These are phyloP conservation scores for Abrus precatorius DNA, from an alignment of 306 rosid genomes.

Conservation along the genomic window DNA sequence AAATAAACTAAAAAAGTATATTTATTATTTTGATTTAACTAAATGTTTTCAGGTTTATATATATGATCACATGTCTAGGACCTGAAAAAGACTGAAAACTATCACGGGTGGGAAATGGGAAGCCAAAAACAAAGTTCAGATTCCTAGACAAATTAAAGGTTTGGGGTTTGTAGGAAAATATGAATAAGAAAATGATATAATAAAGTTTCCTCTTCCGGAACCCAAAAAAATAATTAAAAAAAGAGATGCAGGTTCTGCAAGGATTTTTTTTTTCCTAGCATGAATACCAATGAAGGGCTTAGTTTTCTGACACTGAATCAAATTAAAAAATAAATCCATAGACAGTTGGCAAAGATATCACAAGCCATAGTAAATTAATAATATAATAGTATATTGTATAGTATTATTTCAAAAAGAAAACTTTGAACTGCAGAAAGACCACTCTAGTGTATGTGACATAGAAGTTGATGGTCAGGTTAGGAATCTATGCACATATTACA, in stretches of 20 bases:
- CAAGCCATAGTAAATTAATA: background rate
- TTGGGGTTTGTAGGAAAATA: constrained; percentile 48
- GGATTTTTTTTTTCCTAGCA: constrained; percentile 16
- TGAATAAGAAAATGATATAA: constrained; percentile 14
- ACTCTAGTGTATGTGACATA: constrained; percentile 28
- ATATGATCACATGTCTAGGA: constrained; percentile 43
- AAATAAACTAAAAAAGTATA: too few relatives aligned
- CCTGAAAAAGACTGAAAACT: constrained; percentile 48
- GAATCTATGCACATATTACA: constrained; percentile 54
- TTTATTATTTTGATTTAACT: too few relatives aligned
- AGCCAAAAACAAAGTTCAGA: constrained; percentile 51
- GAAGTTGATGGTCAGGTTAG: constrained; percentile 52
- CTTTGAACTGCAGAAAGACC: constrained; percentile 24
- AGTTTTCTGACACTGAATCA: background rate
- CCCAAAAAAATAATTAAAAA: constrained; percentile 36
- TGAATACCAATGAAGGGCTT: constrained; percentile 40
- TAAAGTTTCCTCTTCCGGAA: constrained; percentile 42
- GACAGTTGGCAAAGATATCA: constrained; percentile 24
- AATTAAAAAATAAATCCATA: background rate
- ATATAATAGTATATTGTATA: background rate
- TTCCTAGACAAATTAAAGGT: constrained; percentile 49
- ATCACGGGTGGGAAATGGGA: constrained; percentile 60
- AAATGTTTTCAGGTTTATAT: background rate
- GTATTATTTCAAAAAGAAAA: background rate
- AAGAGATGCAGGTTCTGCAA: constrained; percentile 12